phyloP scores from a whole-genome alignment of 2,329 filamentous ascomycete genomes.

The Didymella pomorum region DNA sequence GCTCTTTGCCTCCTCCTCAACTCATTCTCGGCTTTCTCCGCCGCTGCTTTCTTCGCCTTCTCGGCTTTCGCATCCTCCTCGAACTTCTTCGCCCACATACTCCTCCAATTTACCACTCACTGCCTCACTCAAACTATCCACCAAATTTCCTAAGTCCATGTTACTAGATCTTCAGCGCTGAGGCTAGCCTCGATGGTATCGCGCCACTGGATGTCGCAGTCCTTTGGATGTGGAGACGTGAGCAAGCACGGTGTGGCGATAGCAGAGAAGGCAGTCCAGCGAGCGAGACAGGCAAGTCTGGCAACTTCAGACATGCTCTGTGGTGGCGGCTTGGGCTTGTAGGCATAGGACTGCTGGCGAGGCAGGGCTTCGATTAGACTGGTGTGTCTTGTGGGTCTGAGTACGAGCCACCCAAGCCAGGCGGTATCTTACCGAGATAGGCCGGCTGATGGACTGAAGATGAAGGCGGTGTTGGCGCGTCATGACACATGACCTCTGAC shows the following conservation, averaged over 20 bases:
- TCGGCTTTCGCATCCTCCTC: constrained; percentile 26
- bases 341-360: not conserved
- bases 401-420: not conserved
- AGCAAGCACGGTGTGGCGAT: not conserved
- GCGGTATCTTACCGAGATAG: not conserved
- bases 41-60: not conserved
- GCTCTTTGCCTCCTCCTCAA: no score
- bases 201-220: not conserved
- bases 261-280: not conserved
- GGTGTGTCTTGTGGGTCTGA: not conserved
- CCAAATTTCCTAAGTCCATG: not conserved
- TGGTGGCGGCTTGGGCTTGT: not conserved
- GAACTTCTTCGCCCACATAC: constrained; percentile 10
- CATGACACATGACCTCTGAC: not conserved
- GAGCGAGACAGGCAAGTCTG: not conserved
- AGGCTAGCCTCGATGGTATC: not conserved
- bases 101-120: not conserved
- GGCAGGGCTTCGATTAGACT: not conserved
- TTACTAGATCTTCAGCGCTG: not conserved
- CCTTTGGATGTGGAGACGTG: not conserved
- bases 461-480: not conserved
- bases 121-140: not conserved
- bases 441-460: not conserved
- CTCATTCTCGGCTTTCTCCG: not conserved
- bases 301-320: not conserved